Evolutionary conservation across 306 rosid genomes (phyloP), one percentile per base, ranked within the genome.

Genomic region (Leucaena leucocephala): DNA sequence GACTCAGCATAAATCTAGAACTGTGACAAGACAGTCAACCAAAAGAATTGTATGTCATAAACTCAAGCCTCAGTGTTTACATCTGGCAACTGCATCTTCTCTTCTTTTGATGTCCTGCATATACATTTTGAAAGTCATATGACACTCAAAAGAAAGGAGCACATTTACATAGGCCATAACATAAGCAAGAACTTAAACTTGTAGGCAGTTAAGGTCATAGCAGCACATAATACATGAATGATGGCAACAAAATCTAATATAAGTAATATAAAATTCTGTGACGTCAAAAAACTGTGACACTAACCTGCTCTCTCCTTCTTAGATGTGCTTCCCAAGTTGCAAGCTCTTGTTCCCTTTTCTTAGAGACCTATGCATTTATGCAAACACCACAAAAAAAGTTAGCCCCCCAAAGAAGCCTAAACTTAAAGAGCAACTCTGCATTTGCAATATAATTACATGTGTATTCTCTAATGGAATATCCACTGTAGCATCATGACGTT

Each of bases 281-380:
- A 72, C 19, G 34, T 57, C 55, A 35, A 43, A 59, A 76, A 48
- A 22, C 59, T 59, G 78, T n/a, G 54, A 50, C 54, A 52, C 27
- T 15, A 55, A 92, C 98, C 95, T 87, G 88, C 84, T 94, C 98
- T 82, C 87, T 91, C 87, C 86, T 87, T 82, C 81, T 91, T 57
- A 96, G 91, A 85, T 96, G 98, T 7, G 96, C 94, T 84, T 93
- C 99, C 96, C 99, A 93, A 39, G 77, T 67, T 78, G 97, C 97
- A 83, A 96, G 94, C 83, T 96, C 99, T 80, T 88, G 87, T 78
- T 80, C 90, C 71, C 86, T 96, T 83, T 86, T 86, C 84, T 89
- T 96, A 49, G 98, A 90, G 75, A 89, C 96, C 98, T 96, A 74
- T 38, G 54, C 39, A 89, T 96, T 97, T 96, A 74, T 38, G 54